Evolutionary conservation across 371 early-diverging fungal genomes (phyloP).

Genomic region (Zopfochytrium polystomum): DNA sequence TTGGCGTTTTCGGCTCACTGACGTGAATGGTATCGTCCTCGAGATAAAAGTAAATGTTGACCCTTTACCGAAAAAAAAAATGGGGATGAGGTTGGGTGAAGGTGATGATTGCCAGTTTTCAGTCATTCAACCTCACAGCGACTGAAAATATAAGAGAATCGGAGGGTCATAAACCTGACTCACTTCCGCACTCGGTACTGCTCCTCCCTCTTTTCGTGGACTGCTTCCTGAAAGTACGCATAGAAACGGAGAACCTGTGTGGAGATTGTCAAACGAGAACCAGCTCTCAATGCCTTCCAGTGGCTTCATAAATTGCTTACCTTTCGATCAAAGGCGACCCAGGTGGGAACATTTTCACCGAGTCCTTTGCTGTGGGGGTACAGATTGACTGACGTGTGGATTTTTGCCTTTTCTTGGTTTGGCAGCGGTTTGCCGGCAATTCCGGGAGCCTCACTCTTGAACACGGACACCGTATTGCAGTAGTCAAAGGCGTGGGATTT

Average conservation of each 20-base stretch:
- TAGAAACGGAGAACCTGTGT: conserved; percentile 53
- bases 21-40: conserved; percentile 61
- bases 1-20: conserved; percentile 51
- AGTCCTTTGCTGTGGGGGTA: conserved; percentile 38
- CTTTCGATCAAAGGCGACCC: conserved; percentile 62
- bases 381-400: conserved; percentile 44
- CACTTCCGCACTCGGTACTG: conserved; percentile 55
- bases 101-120: too few species aligned
- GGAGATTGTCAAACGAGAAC: too few species aligned
- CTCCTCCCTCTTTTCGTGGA: conserved; percentile 55
- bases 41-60: conserved; percentile 58
- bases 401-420: conserved; percentile 38
- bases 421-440: conserved; percentile 44
- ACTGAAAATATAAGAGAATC: background rate
- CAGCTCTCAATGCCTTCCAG: too few species aligned
- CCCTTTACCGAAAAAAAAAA: conserved; percentile 28
- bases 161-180: conserved; percentile 1
- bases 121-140: too few species aligned
- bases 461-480: conserved; percentile 49
- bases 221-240: conserved; percentile 58
- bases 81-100: background rate
- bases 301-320: too few species aligned
- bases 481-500: conserved; percentile 61
- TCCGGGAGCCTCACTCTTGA: conserved; percentile 45
- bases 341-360: conserved; percentile 48